Evolutionary conservation across 2,329 filamentous ascomycete genomes (phyloP), one percentile per base, ranked within the genome.

Genomic region (Blumeriella jaapii): DNA sequence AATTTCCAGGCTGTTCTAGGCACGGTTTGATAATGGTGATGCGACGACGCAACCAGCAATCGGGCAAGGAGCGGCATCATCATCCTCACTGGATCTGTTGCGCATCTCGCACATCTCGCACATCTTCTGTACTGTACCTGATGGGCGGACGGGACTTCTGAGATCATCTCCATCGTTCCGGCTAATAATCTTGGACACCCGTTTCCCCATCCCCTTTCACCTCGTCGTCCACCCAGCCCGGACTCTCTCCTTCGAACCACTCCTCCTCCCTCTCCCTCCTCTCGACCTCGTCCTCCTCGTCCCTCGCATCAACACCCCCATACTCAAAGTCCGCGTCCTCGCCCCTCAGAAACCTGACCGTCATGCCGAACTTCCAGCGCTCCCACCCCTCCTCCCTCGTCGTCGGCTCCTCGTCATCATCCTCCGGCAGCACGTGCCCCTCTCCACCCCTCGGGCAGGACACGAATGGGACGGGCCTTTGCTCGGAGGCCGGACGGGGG

Each of bases 261-360:
- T 47, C 45, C 15, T 58, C 55, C 36, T 56, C 54, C 20, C 42
- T 48, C 38, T 58, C 55, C 30, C 43, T 43, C 15, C 46, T 41
- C 34, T 56, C 55, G 23, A 57, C 44, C 26, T 44, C 45, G 45
- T 58, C 55, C 16, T 55, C 54, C 7, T 53, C 52, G 37, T n/a
- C n/a, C n/a, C 42, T 52, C 27, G 49, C 46, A 49, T 58, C 55
- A 12, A 57, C 47, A 13, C 29, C 27, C 19, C 34, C 34, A 38
- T 58, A 58, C 25, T 55, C 46, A 40, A 58, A 56, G 27, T 58
- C 55, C n/a, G 33, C 38, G 44, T 58, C 55, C 4, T 54, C 52
- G 0, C 55, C 55, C n/a, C 38, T 50, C 25, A 57, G 30, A 40
- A 58, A 58, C 9, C 47, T 46, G 6, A 57, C 12, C 6, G 52